Evolutionary conservation across 2,329 filamentous ascomycete species (phyloP).

Genomic region (Penicillium sp.): DNA sequence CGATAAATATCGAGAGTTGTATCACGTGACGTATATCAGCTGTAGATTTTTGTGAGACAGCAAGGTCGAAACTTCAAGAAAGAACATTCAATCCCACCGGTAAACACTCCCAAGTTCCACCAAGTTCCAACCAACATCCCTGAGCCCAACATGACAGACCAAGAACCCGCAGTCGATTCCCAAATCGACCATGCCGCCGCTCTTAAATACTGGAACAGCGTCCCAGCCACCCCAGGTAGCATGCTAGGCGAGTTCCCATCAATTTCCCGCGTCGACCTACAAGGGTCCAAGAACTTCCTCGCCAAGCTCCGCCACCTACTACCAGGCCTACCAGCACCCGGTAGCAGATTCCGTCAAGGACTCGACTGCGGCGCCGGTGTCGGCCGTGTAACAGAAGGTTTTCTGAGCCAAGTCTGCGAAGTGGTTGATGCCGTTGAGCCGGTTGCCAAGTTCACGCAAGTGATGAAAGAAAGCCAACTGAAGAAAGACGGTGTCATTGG

Average conservation of each 20-base stretch:
- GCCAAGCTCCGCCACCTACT: constrained; percentile 56
- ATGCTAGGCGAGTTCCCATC: constrained; percentile 65
- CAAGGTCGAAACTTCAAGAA: neutral
- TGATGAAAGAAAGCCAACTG: constrained; percentile 46
- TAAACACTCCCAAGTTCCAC: neutral
- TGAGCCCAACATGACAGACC: constrained; percentile 2
- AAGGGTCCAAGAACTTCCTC: constrained; percentile 66
- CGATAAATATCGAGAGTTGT: no score
- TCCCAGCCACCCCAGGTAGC: constrained; percentile 39
- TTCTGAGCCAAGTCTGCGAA: constrained; percentile 67
- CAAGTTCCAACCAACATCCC: no score
- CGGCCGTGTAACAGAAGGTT: constrained; percentile 73
- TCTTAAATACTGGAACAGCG: constrained; percentile 42
- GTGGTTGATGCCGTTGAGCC: constrained; percentile 82
- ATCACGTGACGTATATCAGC: neutral
- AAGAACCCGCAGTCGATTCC: constrained; percentile 5
- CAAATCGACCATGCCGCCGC: constrained; percentile 37
- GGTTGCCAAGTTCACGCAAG: constrained; percentile 71
- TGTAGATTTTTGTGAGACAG: neutral
- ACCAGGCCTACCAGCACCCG: constrained; percentile 12
- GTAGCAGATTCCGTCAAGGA: constrained; percentile 32
- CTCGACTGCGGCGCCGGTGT: constrained; percentile 68
- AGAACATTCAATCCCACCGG: neutral
- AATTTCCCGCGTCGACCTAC: constrained; percentile 66
- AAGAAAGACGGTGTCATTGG: constrained; percentile 51